Percentiles rank a stretch among this genome's conserved stretches.
These are phyloP conservation scores for Nemania sp. DNA, from an alignment of 2,329 filamentous ascomycete species.

Conservation along the genomic window DNA sequence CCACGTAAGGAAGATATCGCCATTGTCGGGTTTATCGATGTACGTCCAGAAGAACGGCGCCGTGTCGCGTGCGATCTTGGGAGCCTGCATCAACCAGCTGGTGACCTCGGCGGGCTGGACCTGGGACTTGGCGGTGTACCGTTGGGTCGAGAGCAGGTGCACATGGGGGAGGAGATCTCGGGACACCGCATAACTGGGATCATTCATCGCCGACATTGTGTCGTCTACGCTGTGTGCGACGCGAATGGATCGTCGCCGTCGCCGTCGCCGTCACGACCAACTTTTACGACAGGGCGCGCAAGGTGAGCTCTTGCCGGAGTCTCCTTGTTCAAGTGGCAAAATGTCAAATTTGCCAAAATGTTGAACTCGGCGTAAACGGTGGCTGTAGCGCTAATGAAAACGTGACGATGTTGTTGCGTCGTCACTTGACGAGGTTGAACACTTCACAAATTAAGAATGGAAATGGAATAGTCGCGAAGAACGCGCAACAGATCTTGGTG, in stretches of 20 bases:
- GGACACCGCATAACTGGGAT: constrained; percentile 54
- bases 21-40: constrained; percentile 79
- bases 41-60: constrained; percentile 94
- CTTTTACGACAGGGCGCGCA: neutral
- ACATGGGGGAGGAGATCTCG: constrained; percentile 75
- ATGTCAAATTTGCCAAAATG: too few species aligned
- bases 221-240: constrained; percentile 10
- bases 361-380: neutral
- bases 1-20: constrained; percentile 84
- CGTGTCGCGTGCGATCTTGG: constrained; percentile 81
- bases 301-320: neutral
- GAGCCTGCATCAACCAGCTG: constrained; percentile 81
- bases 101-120: constrained; percentile 78
- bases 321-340: neutral
- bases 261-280: neutral
- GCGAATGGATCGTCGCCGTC: neutral
- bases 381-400: constrained; percentile 5
- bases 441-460: constrained; percentile 1
- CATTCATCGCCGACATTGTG: constrained; percentile 44
- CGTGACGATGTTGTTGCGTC: constrained; percentile 1
- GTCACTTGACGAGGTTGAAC: constrained; percentile 17
- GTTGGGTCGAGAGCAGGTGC: constrained; percentile 83
- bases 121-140: constrained; percentile 74
- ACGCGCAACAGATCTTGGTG: constrained; percentile 24
- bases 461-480: constrained; percentile 22